These are phyloP conservation scores for Pseudocercospora eumusae DNA, from an alignment of 2,329 filamentous ascomycete genomes.

Conservation along the genomic window DNA sequence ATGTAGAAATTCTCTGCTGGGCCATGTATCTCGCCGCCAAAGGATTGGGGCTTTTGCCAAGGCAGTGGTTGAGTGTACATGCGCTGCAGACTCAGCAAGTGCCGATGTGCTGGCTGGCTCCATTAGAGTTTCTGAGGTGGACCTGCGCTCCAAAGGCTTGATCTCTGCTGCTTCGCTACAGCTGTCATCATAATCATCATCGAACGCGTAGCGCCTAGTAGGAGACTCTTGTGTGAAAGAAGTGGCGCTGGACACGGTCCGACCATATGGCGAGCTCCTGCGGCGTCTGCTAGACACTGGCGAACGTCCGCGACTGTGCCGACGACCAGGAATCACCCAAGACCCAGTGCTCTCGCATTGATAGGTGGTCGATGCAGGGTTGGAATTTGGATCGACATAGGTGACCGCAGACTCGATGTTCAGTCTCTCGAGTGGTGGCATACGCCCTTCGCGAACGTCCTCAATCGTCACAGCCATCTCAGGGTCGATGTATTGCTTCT, in stretches of 20 bases:
- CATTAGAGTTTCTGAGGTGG: conserved; percentile 3
- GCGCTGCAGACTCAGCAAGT: background rate
- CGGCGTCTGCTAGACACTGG: conserved; percentile 38
- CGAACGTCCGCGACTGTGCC: conserved; percentile 38
- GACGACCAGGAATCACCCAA: conserved; percentile 44
- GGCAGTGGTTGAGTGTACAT: background rate
- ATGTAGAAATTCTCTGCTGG: conserved; percentile 30
- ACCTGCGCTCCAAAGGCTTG: conserved; percentile 10
- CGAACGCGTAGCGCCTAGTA: conserved; percentile 3
- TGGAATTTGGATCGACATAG: conserved; percentile 41
- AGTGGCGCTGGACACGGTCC: conserved; percentile 36
- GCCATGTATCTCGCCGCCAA: background rate
- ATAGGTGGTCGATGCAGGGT: conserved; percentile 48
- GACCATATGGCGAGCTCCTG: conserved; percentile 40
- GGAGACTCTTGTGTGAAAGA: conserved; percentile 29
- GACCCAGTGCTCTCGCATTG: conserved; percentile 48
- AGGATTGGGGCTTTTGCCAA: background rate
- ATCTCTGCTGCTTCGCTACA: conserved; percentile 13
- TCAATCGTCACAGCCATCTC: conserved; percentile 47
- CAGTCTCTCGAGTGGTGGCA: conserved; percentile 16
- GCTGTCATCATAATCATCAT: background rate
- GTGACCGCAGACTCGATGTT: conserved; percentile 32
- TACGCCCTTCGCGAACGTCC: conserved; percentile 41
- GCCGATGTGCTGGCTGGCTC: background rate
- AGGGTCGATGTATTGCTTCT: conserved; percentile 53